Evolutionary conservation across 768 basidiomycete genomes (phyloP).

Genomic region (Tulasnella sp.): DNA sequence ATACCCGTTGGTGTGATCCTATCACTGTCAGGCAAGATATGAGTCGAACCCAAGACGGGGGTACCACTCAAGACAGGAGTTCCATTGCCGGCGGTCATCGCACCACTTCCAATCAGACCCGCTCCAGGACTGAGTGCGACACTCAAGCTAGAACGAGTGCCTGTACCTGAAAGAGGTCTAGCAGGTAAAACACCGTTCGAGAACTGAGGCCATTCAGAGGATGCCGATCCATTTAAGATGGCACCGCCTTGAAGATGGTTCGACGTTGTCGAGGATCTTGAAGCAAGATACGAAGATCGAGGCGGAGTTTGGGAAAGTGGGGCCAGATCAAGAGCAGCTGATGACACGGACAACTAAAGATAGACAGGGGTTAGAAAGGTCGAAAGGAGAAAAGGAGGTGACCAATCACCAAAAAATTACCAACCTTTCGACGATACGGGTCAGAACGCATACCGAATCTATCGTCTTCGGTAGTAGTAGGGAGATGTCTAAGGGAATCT

Average conservation of each 20-base stretch:
- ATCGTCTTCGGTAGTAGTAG: slow-evolving; percentile 84
- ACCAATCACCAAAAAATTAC: slow-evolving; percentile 18
- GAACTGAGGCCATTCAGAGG: slow-evolving; percentile 91
- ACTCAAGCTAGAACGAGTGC: not conserved
- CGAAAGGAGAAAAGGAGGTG: slow-evolving; percentile 18
- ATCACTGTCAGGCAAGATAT: not conserved
- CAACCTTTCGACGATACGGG: slow-evolving; percentile 54
- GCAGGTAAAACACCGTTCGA: slow-evolving; percentile 37
- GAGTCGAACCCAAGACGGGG: not conserved
- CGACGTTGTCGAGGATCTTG: slow-evolving; percentile 53
- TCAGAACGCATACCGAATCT: slow-evolving; percentile 35
- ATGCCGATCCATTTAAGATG: slow-evolving; percentile 10
- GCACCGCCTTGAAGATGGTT: slow-evolving; percentile 12
- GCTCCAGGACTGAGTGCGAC: not conserved
- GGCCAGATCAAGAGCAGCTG: slow-evolving; percentile 86
- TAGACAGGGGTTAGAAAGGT: slow-evolving; percentile 7
- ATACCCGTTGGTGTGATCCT: not conserved
- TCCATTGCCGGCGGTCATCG: slow-evolving; percentile 10
- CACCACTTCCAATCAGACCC: slow-evolving; percentile 4
- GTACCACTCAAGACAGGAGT: slow-evolving; percentile 7
- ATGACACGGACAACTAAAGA: slow-evolving; percentile 63
- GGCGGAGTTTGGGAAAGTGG: slow-evolving; percentile 40
- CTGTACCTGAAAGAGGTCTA: slow-evolving; percentile 31
- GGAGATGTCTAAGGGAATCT: slow-evolving; percentile 83
- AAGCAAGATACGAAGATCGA: slow-evolving; percentile 41